Evolutionary conservation across 805 yeast genomes (phyloP).

Genomic region (Yueomyces sp.): DNA sequence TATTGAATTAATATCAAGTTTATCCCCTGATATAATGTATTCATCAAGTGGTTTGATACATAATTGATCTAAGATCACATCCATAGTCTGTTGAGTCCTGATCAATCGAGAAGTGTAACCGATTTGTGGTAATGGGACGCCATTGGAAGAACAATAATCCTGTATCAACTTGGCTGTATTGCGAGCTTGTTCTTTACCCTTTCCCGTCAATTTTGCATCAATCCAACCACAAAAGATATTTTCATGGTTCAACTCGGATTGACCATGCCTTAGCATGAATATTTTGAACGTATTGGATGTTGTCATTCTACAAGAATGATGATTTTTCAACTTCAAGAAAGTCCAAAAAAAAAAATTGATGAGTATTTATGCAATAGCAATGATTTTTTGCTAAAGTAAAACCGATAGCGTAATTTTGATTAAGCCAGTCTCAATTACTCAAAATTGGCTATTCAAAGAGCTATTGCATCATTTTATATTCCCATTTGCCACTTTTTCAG

Average conservation of each 20-base stretch:
- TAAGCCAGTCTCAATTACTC: not conserved
- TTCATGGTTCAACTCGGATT: slow-evolving; percentile 65
- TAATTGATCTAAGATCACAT: slow-evolving; percentile 46
- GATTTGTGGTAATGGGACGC: slow-evolving; percentile 33
- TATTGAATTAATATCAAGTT: slow-evolving; percentile 1
- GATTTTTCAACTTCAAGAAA: slow-evolving; percentile 1
- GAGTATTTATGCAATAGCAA: not conserved
- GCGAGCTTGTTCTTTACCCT: slow-evolving; percentile 56
- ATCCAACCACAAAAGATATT: slow-evolving; percentile 81
- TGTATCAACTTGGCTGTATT: slow-evolving; percentile 48
- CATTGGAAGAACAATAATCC: slow-evolving; percentile 21
- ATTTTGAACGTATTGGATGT: slow-evolving; percentile 13
- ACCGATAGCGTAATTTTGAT: too few relatives aligned
- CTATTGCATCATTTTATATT: not conserved
- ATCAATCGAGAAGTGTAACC: slow-evolving; percentile 61
- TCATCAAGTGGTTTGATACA: slow-evolving; percentile 8
- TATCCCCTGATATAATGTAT: slow-evolving; percentile 11
- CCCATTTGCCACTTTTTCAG: not conserved
- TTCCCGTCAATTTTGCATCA: slow-evolving; percentile 53
- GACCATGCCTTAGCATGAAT: slow-evolving; percentile 62
- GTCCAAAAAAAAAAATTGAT: not conserved
- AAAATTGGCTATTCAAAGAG: not conserved
- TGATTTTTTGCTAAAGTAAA: too few relatives aligned
- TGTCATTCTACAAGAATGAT: slow-evolving; percentile 2
- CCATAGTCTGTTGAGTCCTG: slow-evolving; percentile 64